Base-by-base conservation (phyloP, 352 stramenopile species). In the Phytophthora multivora region DNA sequence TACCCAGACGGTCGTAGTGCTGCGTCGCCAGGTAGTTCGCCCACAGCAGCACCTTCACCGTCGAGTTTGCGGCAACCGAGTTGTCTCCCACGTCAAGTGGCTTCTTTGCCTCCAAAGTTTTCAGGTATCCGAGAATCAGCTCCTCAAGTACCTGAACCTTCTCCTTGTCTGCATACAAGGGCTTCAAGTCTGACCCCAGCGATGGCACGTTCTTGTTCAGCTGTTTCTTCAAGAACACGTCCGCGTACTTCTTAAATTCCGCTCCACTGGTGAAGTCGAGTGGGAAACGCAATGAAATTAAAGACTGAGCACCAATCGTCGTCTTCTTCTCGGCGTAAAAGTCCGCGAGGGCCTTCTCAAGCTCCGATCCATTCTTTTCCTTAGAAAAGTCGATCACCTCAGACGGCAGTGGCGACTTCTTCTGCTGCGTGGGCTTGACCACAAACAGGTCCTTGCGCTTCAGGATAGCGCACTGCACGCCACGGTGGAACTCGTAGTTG, bases 171-270 rank as follows among this genome's bases (percentile, higher is more conserved):
- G 58, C 67, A 61, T 98, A 97, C 47, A 98, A 72, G 15, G 86
- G 82, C 73, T 93, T 97, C 9, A 99, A 73, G 66, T 98, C 93
- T n/a, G 80, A 88, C 30, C 93, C 96, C 5, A 99, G 76, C 13
- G 93, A 98, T 30, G 96, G 96, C 40, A 99, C 93, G 33, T 92
- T 94, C 67, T 97, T 97, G 15, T 84, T 83, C 52, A 99, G 66
- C 56, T 91, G 83, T 23, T 52, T 64, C 51, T 79, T 85, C n/a
- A 91, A 40, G 15, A 88, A 70, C 43, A 72, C 77, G 39, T 95
- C 84, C 0, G 80, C 72, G 21, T 86, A 62, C 54, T 63, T 60
- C 57, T 90, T 81, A 47, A 98, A 93, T 33, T 85, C 77, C 7
- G 79, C 82, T 12, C 88, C 85, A 23, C 76, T 67, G 41, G 97